A percentile compares a stretch with the other conserved stretches of the same genome.
Conservation (phyloP, 768 basidiomycete genomes). For the Lyophyllum semitale region DNA sequence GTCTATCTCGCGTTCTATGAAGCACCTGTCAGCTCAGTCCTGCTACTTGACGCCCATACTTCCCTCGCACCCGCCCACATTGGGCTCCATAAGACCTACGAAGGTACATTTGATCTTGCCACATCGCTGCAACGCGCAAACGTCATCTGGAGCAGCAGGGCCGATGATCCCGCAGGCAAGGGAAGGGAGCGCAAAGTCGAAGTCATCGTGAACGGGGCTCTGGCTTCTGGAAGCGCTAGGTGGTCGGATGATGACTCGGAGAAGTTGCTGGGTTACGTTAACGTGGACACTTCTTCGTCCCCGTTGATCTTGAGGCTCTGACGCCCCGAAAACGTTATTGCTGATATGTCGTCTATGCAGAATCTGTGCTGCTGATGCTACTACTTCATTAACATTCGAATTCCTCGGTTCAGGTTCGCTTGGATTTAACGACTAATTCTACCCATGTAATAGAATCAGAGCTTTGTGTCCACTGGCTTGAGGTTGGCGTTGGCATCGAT, state of each 20-base stretch:
- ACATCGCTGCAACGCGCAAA: constrained; percentile 9
- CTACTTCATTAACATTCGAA: too few species aligned
- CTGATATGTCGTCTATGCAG: too few species aligned
- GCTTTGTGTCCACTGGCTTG: too few species aligned
- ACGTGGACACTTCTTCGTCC: constrained; percentile 13
- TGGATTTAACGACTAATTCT: too few species aligned
- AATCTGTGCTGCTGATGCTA: too few species aligned
- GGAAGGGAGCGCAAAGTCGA: constrained; percentile 14
- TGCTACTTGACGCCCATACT: constrained; percentile 18
- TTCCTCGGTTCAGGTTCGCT: too few species aligned
- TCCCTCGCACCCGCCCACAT: constrained; percentile 13
- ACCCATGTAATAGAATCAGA: too few species aligned
- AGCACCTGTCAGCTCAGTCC: constrained; percentile 15
- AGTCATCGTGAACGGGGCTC: background rate
- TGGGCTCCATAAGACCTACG: constrained; percentile 17
- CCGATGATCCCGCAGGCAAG: constrained; percentile 19
- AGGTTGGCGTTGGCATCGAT: too few species aligned
- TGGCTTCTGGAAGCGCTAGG: constrained; percentile 7
- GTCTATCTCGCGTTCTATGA: constrained; percentile 11
- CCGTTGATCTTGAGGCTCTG: constrained; percentile 11
- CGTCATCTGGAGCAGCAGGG: background rate
- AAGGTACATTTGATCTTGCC: constrained; percentile 16
- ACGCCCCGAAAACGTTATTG: too few species aligned
- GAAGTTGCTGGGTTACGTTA: constrained; percentile 4
- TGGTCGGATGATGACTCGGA: constrained; percentile 11